Base-by-base conservation (phyloP, 2,329 filamentous ascomycete genomes). In the Cercospora sp. region DNA sequence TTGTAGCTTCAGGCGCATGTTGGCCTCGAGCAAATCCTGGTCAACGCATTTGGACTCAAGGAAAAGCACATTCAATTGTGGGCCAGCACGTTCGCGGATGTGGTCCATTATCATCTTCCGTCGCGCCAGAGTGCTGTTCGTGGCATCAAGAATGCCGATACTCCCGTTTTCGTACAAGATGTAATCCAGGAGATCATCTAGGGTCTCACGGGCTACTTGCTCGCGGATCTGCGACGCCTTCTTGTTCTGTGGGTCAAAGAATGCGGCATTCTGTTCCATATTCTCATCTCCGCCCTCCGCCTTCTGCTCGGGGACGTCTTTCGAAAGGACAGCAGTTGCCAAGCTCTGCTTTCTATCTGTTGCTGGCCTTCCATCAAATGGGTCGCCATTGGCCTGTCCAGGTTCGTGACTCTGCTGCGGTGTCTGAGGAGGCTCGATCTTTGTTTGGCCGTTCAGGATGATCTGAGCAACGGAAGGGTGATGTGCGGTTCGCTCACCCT, bases 1-100 rank as follows among this genome's bases (percentile, higher is more conserved):
- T 3, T 92, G 96, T 6, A 98, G 88, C 83, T 98, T 98, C 70
- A 98, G 83, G 30, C 94, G 93, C 93, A 98, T 98, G 77, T 98
- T 98, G 18, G 94, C 92, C 80, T 98, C 94, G 43, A 98, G 85
- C 28, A 98, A 84, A 72, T 88, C 88, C 68, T 91, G 85, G 74
- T 98, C 94, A 69, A 93, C 86, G 80, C 95, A 99, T 63, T 96
- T 91, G 75, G 93, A 97, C 82, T 99, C 95, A 30, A 99, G 90
- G 79, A 98, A 99, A 10, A 99, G 84, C 18, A 99, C 93, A 34
- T 94, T 94, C 24, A 99, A 85, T 72, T 89, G 88, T 69, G 92
- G 91, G 2, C 94, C 93, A 73, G 96, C 94, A 63, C 92, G 88
- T 63, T 89, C 83, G 74, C 92, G 91, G 76, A 98, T 92, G 73